phyloP scores from a whole-genome alignment of 2,329 filamentous ascomycete genomes.

The Ilyonectria mors-panacis region DNA sequence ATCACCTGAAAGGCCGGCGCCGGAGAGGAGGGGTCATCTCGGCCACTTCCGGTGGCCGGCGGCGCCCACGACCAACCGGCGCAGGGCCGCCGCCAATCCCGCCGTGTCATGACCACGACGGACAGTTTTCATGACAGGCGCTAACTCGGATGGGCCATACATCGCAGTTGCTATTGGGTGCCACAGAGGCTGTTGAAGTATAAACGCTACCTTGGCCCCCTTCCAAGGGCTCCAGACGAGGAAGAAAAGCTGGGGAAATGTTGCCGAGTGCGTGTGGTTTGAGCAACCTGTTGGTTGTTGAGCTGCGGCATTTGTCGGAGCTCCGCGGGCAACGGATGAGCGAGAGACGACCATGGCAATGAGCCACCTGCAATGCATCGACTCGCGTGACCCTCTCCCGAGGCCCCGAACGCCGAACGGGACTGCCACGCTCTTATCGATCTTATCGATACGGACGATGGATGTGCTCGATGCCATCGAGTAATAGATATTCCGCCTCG shows the following conservation, averaged over 20 bases:
- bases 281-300: not conserved
- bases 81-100: constrained; percentile 6
- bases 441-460: constrained; percentile 34
- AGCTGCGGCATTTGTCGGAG: not conserved
- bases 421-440: too few relatives aligned
- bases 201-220: not conserved
- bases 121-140: not conserved
- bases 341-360: not conserved
- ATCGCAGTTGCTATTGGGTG: constrained; percentile 5
- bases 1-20: constrained; percentile 28
- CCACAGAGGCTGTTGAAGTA: not conserved
- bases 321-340: not conserved
- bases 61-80: constrained; percentile 25
- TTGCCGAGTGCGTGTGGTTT: not conserved
- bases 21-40: constrained; percentile 41
- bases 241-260: constrained; percentile 4
- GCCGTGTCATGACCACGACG: not conserved
- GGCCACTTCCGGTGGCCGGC: constrained; percentile 52
- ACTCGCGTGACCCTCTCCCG: not conserved
- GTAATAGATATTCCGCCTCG: constrained; percentile 31
- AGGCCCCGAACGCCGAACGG: not conserved
- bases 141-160: not conserved
- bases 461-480: constrained; percentile 42
- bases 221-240: not conserved
- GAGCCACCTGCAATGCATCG: not conserved